Percentiles rank a stretch among this genome's conserved stretches.
Conservation (phyloP, 2,329 filamentous ascomycete genomes). For the Sporothrix brasiliensis region DNA sequence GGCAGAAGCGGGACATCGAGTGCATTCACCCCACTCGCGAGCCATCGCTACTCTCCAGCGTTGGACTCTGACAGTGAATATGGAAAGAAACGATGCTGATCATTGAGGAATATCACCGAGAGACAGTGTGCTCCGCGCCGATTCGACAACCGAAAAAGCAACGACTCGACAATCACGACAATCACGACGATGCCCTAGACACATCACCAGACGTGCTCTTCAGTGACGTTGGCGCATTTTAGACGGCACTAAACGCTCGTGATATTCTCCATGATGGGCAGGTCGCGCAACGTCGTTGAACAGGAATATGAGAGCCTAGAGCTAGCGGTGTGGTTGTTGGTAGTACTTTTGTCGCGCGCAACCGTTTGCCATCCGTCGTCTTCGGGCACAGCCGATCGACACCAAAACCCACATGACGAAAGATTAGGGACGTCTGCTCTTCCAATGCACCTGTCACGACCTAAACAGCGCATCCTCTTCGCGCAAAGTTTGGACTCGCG, state of each 20-base stretch:
- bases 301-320: too few relatives aligned
- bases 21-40: neutral
- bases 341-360: constrained; percentile 15
- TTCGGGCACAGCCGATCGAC: constrained; percentile 10
- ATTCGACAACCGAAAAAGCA: neutral
- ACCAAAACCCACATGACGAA: constrained; percentile 1
- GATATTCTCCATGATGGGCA: neutral
- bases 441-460: constrained; percentile 17
- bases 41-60: constrained; percentile 11
- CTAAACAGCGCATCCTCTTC: neutral
- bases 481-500: neutral
- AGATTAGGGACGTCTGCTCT: constrained; percentile 4
- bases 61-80: constrained; percentile 3
- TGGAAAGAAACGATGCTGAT: constrained; percentile 21
- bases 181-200: neutral
- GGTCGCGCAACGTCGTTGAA: neutral
- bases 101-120: neutral
- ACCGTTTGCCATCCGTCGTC: constrained; percentile 8
- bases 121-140: neutral
- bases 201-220: neutral
- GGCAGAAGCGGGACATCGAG: neutral
- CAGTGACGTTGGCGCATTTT: neutral
- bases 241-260: neutral
- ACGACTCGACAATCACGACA: neutral
- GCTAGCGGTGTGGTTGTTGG: neutral